These are phyloP conservation scores for Helichrysum umbraculigerum DNA, from an alignment of 129 eudicot genomes.

Conservation along the genomic window DNA sequence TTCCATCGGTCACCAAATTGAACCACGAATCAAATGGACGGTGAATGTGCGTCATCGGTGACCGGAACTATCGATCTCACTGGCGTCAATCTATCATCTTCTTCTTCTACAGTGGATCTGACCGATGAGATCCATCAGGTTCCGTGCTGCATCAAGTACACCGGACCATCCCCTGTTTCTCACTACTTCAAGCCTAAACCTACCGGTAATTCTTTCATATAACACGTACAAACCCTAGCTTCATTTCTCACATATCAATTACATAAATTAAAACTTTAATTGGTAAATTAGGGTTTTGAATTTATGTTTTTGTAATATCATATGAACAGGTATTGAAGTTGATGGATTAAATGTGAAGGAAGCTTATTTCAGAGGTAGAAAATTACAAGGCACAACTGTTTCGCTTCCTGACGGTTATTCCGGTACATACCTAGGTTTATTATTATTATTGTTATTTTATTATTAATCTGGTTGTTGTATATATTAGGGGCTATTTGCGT, in stretches of 20 bases:
- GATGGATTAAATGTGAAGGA: constrained; percentile 80
- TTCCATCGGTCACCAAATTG: not conserved
- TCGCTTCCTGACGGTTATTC: constrained; percentile 72
- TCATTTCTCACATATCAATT: not conserved
- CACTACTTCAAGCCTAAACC: constrained; percentile 84
- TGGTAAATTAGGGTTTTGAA: not conserved
- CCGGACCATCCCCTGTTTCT: constrained; percentile 73
- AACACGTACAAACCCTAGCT: not conserved
- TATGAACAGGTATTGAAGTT: constrained; percentile 51
- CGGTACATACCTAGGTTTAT: constrained; percentile 32
- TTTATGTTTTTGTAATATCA: not conserved
- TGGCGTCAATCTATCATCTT: constrained; percentile 14
- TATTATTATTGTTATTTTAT: too few relatives aligned
- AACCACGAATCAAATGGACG: constrained; percentile 19
- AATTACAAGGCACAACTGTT: constrained; percentile 75
- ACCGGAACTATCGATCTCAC: constrained; percentile 47
- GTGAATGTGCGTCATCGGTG: constrained; percentile 24
- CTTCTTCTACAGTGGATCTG: constrained; percentile 44
- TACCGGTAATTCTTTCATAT: constrained; percentile 43
- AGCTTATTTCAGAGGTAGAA: constrained; percentile 94
- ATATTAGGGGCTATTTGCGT: not conserved
- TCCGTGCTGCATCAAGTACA: constrained; percentile 87
- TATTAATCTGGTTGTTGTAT: too few relatives aligned
- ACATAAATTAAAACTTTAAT: not conserved
- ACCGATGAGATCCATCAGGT: constrained; percentile 81